These are phyloP conservation scores for Aspergillus leporis DNA, from an alignment of 495 filamentous ascomycete species.

Conservation along the genomic window DNA sequence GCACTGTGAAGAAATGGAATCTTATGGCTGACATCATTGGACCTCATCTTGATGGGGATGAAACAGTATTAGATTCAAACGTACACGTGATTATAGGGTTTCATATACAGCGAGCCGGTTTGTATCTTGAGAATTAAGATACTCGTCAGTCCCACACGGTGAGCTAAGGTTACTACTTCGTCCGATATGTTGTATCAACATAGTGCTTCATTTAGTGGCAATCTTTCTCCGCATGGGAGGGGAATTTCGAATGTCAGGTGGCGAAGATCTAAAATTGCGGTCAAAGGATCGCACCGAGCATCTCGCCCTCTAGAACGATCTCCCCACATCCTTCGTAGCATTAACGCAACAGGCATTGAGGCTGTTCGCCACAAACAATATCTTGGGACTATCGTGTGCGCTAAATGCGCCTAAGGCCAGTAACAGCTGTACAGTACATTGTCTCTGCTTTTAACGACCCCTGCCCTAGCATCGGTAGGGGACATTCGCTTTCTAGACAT, in stretches of 20 bases:
- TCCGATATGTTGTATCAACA: constrained; percentile 6
- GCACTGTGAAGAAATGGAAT: constrained; percentile 1
- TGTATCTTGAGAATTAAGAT: background rate
- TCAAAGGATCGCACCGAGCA: constrained; percentile 16
- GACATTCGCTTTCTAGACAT: background rate
- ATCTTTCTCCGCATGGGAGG: constrained; percentile 11
- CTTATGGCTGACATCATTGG: background rate
- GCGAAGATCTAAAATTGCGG: constrained; percentile 19
- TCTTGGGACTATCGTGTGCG: background rate
- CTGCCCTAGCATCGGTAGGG: background rate
- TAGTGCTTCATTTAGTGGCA: constrained; percentile 5
- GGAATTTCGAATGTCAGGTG: constrained; percentile 18
- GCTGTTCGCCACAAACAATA: background rate
- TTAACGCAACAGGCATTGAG: background rate
- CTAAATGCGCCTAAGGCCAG: constrained; percentile 9
- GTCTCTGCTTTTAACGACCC: background rate
- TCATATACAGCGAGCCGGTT: background rate
- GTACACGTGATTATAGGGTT: background rate
- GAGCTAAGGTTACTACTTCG: background rate
- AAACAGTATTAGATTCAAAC: background rate
- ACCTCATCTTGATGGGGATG: background rate
- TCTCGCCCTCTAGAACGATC: constrained; percentile 8
- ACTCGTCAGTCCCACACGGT: background rate
- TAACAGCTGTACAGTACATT: background rate
- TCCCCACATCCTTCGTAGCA: constrained; percentile 10